Conservation (phyloP, 768 basidiomycete genomes). For the Coprinopsis marcescibilis region DNA sequence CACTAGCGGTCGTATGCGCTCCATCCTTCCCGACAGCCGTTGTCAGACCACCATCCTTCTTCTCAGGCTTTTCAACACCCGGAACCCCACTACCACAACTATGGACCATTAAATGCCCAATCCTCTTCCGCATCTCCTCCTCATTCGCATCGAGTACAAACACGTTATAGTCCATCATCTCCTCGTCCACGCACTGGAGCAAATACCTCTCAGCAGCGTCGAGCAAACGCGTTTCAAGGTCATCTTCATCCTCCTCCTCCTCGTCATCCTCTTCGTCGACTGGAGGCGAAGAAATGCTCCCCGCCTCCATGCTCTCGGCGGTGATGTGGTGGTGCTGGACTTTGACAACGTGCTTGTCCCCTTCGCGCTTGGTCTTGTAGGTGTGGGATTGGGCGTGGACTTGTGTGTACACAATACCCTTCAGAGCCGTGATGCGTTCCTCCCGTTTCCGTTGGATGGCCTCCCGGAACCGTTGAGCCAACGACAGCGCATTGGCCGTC, state of each 20-base stretch:
- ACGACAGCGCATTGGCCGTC: constrained; percentile 45
- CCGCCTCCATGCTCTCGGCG: neutral
- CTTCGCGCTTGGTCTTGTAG: neutral
- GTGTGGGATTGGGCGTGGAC: constrained; percentile 3
- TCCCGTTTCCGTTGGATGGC: constrained; percentile 54
- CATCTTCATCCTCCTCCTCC: constrained; percentile 13
- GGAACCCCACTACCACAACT: constrained; percentile 36
- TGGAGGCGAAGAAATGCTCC: constrained; percentile 3
- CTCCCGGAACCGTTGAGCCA: constrained; percentile 60
- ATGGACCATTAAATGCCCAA: constrained; percentile 51
- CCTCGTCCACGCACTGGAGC: constrained; percentile 9
- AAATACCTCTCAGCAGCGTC: constrained; percentile 9
- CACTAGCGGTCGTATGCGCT: constrained; percentile 37
- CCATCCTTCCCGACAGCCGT: constrained; percentile 11
- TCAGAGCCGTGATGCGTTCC: constrained; percentile 36
- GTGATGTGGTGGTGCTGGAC: constrained; percentile 8
- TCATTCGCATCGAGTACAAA: constrained; percentile 63
- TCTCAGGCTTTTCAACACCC: constrained; percentile 16
- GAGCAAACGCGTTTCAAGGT: constrained; percentile 8
- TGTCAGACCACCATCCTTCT: neutral
- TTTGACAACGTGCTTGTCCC: neutral
- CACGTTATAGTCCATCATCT: constrained; percentile 61
- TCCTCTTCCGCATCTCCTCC: constrained; percentile 34
- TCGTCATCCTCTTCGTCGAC: constrained; percentile 16
- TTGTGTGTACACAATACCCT: constrained; percentile 7